Percentiles rank a stretch among this genome's conserved stretches.
phyloP scores from a whole-genome alignment of 2,329 filamentous ascomycete genomes.

The Akanthomyces uredinophilus region DNA sequence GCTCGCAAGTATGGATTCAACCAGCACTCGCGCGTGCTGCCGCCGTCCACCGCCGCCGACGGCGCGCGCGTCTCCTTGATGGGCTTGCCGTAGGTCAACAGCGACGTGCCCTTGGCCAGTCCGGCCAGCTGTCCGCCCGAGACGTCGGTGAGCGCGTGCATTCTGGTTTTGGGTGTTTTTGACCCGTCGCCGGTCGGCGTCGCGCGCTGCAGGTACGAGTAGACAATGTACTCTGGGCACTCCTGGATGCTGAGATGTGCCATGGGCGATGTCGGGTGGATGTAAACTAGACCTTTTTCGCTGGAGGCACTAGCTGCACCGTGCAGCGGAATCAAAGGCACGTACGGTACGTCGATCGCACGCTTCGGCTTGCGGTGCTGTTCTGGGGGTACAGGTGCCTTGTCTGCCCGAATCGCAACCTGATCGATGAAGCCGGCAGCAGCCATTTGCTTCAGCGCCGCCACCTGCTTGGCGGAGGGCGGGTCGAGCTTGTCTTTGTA shows the following conservation, averaged over 20 bases:
- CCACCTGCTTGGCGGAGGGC: constrained; percentile 63
- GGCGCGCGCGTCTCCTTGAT: constrained; percentile 68
- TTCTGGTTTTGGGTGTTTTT: constrained; percentile 67
- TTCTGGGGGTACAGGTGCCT: constrained; percentile 68
- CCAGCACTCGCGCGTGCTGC: constrained; percentile 66
- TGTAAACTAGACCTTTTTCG: constrained; percentile 67
- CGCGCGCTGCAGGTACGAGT: constrained; percentile 74
- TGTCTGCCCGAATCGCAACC: constrained; percentile 84
- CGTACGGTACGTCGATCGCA: constrained; percentile 88
- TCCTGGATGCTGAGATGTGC: constrained; percentile 63
- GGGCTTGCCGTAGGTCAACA: constrained; percentile 83
- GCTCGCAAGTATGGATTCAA: constrained; percentile 73
- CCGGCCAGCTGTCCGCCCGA: constrained; percentile 70
- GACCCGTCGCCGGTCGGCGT: constrained; percentile 45
- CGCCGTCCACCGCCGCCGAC: constrained; percentile 28
- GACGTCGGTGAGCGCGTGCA: constrained; percentile 81
- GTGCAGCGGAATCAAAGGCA: constrained; percentile 71
- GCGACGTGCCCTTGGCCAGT: constrained; percentile 76
- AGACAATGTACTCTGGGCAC: constrained; percentile 83
- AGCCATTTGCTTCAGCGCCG: constrained; percentile 82
- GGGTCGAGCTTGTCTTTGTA: constrained; percentile 53
- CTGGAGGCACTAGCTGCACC: constrained; percentile 31
- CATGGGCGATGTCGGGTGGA: constrained; percentile 81
- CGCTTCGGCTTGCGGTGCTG: constrained; percentile 65
- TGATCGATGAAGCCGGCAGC: constrained; percentile 93